Percentiles rank a stretch among this genome's conserved stretches.
Conservation (phyloP, 495 filamentous ascomycete species). For the Xylaria telfairii region DNA sequence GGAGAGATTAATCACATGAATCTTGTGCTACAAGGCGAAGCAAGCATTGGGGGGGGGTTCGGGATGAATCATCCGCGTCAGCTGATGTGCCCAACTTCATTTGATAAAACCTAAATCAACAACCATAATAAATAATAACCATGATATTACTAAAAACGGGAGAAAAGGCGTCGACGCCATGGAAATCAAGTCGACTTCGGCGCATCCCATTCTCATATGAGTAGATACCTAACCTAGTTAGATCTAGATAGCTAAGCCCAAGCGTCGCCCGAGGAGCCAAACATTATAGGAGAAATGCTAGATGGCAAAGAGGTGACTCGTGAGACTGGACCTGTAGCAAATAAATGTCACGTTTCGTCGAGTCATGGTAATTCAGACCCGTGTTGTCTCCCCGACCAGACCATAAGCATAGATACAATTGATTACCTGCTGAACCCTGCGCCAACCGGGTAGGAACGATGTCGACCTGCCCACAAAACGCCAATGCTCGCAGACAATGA, state of each 20-base stretch:
- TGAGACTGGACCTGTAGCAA: background rate
- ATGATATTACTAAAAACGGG: constrained; percentile 1
- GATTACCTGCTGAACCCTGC: constrained; percentile 8
- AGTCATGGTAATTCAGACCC: background rate
- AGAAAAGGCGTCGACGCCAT: background rate
- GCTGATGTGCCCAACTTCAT: background rate
- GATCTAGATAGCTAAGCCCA: constrained; percentile 8
- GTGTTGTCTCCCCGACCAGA: background rate
- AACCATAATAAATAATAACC: background rate
- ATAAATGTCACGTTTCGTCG: constrained; percentile 7
- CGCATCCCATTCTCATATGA: background rate
- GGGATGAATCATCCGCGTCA: background rate
- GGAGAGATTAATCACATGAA: too few species aligned
- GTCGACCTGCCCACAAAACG: constrained; percentile 31
- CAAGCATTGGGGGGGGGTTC: too few species aligned
- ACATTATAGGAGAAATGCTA: background rate
- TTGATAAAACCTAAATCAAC: background rate
- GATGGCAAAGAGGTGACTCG: background rate
- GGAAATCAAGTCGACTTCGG: background rate
- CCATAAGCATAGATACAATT: background rate
- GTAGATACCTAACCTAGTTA: background rate
- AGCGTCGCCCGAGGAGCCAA: background rate
- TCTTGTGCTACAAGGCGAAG: too few species aligned
- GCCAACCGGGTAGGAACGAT: constrained; percentile 20
- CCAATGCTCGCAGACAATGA: constrained; percentile 33